Base-by-base conservation (phyloP, 2,329 filamentous ascomycete species). In the Xylariales sp. region DNA sequence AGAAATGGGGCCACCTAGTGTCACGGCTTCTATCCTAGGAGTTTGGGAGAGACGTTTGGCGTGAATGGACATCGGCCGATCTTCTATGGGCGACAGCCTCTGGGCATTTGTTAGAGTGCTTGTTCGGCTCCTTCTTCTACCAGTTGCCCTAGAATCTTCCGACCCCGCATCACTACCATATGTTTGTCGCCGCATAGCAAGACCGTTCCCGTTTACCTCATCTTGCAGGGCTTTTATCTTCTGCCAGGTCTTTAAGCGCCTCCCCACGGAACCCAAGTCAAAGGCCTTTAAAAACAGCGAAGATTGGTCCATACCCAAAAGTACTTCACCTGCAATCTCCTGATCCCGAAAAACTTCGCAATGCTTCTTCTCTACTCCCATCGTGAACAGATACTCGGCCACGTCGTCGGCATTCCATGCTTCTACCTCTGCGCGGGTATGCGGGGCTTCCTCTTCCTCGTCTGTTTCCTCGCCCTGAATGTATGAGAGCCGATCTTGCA, bases 241-340 rank as follows among this genome's bases (percentile, higher is more conserved):
- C 80, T 97, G 93, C 95, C 95, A 98, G 1, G 94, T 97, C 79
- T 97, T 97, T 69, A 98, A 82, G 69, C 95, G 88, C 65, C 93
- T 88, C 8, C 95, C 95, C 73, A 98, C 94, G 3, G 94, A 93
- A 18, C 95, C 95, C 72, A 98, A 85, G 73, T 97, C 93, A 74
- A 97, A 97, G 54, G 96, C 94, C 77, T 97, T 97, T 83, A 98
- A 91, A 78, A 97, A 97, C 16, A 98, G 85, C 46, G 96, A 97
- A 65, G 93, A 93, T 81, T 97, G 95, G 75, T 97, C 94, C 93
- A 98, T 97, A 61, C 93, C 93, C 60, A 99, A 82, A 46, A 99
- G 82, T 3, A 98, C 95, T 75, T 98, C 94, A 56, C 96, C 96
- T 1, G 92, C 91, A 65, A 99, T 98, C 79, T 99, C 96, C 80